These are phyloP conservation scores for Colletotrichum navitas DNA, from an alignment of 2,329 filamentous ascomycete genomes.

Conservation along the genomic window DNA sequence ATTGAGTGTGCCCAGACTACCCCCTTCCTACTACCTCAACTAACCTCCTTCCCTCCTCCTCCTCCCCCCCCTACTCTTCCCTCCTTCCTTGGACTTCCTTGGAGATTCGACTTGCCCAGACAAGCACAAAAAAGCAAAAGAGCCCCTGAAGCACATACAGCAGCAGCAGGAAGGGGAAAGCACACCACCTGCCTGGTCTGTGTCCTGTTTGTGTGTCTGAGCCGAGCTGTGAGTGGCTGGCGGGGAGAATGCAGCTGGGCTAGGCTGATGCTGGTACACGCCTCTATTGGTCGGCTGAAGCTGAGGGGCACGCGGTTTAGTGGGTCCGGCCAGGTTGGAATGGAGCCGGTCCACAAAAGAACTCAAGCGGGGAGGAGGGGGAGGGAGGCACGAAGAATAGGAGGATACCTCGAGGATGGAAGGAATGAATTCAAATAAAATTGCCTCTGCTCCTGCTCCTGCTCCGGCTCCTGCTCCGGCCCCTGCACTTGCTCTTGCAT, in stretches of 20 bases:
- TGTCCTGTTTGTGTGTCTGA: slow-evolving; percentile 10
- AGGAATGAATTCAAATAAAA: slow-evolving; percentile 30
- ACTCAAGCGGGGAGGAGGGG: slow-evolving; percentile 22
- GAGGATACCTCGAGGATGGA: background rate
- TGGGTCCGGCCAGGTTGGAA: slow-evolving; percentile 26
- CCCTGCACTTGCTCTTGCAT: too few relatives aligned
- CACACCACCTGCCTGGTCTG: slow-evolving; percentile 10
- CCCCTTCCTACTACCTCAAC: too few relatives aligned
- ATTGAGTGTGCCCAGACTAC: background rate
- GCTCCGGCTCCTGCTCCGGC: background rate
- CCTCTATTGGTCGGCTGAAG: slow-evolving; percentile 6
- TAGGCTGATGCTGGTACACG: slow-evolving; percentile 23
- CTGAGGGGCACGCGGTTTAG: slow-evolving; percentile 12
- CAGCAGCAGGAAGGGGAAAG: slow-evolving; percentile 19
- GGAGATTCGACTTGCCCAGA: slow-evolving; percentile 12
- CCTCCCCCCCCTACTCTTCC: too few relatives aligned
- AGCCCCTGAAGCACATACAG: slow-evolving; percentile 37
- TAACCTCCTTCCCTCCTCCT: too few relatives aligned
- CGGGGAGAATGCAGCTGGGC: slow-evolving; percentile 10
- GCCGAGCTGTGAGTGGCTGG: slow-evolving; percentile 26
- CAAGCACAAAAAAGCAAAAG: slow-evolving; percentile 31
- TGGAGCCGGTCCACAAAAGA: background rate
- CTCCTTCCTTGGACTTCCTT: background rate
- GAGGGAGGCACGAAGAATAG: too few relatives aligned
- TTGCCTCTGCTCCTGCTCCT: background rate